phyloP scores from a whole-genome alignment of 2,329 filamentous ascomycete species.

The Microdochium nivale region DNA sequence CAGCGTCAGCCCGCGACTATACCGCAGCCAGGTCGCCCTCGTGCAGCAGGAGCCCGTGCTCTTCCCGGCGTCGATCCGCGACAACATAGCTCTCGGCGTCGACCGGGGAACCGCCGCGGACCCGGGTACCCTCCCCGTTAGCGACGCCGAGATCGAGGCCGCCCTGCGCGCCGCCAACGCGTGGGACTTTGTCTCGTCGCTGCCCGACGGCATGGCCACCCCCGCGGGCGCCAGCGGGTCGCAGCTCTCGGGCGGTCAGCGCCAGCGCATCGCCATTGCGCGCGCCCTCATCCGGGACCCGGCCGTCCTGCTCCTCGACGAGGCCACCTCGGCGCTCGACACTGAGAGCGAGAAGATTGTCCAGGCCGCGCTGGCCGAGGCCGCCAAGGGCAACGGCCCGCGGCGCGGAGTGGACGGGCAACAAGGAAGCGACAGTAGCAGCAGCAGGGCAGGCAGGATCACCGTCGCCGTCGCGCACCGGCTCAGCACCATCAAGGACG shows the following conservation, averaged over 20 bases:
- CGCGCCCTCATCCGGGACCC: constrained; percentile 32
- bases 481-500: constrained; percentile 40
- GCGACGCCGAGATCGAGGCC: constrained; percentile 4
- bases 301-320: constrained; percentile 32
- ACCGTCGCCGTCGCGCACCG: constrained; percentile 34
- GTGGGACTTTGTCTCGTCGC: constrained; percentile 37
- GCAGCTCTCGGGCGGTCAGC: constrained; percentile 28
- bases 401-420: too few relatives aligned
- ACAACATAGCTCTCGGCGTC: constrained; percentile 25
- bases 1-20: constrained; percentile 36
- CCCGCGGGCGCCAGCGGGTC: constrained; percentile 36
- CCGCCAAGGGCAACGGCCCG: constrained; percentile 29
- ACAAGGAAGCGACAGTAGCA: too few relatives aligned
- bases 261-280: constrained; percentile 35
- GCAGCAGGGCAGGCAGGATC: constrained; percentile 33
- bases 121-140: background rate
- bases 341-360: constrained; percentile 30
- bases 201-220: constrained; percentile 37
- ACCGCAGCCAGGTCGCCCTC: constrained; percentile 42
- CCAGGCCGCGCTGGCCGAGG: constrained; percentile 14
- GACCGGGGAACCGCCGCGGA: background rate
- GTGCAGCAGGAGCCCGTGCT: constrained; percentile 50
- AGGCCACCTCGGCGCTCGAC: constrained; percentile 28
- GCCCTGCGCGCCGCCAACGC: constrained; percentile 8
- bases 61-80: constrained; percentile 36